Evolutionary conservation across 2,329 filamentous ascomycete species (phyloP), one percentile per base, ranked within the genome.

Genomic region (Pochonia chlamydosporia): DNA sequence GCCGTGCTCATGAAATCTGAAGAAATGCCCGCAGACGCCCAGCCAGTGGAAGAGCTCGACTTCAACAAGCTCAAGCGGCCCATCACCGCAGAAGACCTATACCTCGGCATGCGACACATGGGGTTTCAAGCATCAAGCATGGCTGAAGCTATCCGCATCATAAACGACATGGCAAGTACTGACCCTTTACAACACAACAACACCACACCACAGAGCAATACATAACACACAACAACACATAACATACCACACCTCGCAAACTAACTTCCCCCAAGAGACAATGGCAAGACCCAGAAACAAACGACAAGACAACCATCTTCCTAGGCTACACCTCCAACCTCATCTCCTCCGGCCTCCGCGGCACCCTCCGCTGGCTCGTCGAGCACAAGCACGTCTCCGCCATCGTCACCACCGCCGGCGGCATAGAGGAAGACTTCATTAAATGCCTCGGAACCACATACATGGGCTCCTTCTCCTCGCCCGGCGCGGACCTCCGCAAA

Each of bases 241-340:
- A n/a, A n/a, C n/a, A n/a, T n/a, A n/a, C n/a, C n/a, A n/a, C n/a
- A n/a, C n/a, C n/a, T n/a, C n/a, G n/a, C n/a, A n/a, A n/a, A n/a
- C 18, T 47, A 30, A 46, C 51, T 54, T 33, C 54, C 46, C 28
- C 14, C 31, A 14, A 72, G 89, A 80, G 89, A 62, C 78, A 79
- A 48, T 97, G 89, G 85, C 76, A 77, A 52, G 87, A 96, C 63
- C 81, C 88, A 1, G 87, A 91, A 60, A 87, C 87, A 2, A 81
- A 81, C 13, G 82, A 86, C 23, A 80, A 80, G 59, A 93, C 93
- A 16, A 97, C 93, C 50, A 92, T 99, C 58, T 97, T 99, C 68
- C 81, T 99, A 8, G 93, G 93, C 48, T 99, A 96, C 71, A 99
- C 93, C 9, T 96, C 89, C 43, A 99, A 99, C 65, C 78, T 99